phyloP scores from a whole-genome alignment of 2,329 filamentous ascomycete genomes.

The Sclerotinia borealis region DNA sequence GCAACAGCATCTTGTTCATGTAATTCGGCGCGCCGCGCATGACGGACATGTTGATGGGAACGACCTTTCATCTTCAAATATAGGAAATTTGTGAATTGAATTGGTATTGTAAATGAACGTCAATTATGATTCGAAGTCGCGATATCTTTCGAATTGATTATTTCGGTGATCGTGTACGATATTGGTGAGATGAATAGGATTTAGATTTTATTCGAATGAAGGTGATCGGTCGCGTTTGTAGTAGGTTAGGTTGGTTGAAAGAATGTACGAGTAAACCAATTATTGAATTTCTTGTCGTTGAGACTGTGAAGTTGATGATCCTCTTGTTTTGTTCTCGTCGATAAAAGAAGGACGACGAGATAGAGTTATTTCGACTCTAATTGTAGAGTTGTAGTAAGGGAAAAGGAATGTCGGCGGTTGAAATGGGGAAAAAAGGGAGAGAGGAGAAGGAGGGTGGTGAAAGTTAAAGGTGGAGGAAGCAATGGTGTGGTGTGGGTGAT shows the following conservation, averaged over 20 bases:
- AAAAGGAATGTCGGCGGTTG: not conserved
- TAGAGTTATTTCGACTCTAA: not conserved
- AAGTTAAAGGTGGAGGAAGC: not conserved
- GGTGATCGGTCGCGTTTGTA: not conserved
- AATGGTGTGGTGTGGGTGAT: too few relatives aligned
- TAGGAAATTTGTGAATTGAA: slow-evolving; percentile 2
- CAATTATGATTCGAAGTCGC: not conserved
- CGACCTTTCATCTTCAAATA: slow-evolving; percentile 24
- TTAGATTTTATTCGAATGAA: not conserved
- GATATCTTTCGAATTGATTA: not conserved
- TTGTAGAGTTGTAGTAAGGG: not conserved
- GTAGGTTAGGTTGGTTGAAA: slow-evolving; percentile 1
- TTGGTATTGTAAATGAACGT: not conserved
- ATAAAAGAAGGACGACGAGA: slow-evolving; percentile 17
- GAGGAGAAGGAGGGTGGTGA: not conserved
- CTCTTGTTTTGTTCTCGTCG: slow-evolving; percentile 6
- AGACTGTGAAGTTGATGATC: not conserved
- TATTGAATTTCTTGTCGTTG: not conserved
- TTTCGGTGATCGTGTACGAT: not conserved
- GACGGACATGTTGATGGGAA: slow-evolving; percentile 23
- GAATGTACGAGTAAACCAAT: not conserved
- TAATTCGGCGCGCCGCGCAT: slow-evolving; percentile 17
- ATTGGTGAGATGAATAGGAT: not conserved
- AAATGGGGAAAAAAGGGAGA: not conserved
- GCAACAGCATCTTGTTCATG: slow-evolving; percentile 14